Conservation (phyloP, 1,139 yeast genomes). For the Suhomyces yuchorum region DNA sequence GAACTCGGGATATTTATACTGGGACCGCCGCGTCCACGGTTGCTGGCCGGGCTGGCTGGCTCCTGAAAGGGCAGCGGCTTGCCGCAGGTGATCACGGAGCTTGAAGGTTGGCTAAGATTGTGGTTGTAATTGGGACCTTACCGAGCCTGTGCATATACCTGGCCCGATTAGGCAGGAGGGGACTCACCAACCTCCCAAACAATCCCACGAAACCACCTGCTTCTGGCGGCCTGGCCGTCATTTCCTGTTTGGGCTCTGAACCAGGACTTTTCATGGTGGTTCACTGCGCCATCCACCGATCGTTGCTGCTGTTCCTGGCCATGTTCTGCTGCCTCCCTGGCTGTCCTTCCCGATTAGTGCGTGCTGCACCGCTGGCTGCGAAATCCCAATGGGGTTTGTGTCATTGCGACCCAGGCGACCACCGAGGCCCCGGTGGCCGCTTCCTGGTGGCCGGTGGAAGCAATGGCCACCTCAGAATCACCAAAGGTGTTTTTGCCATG, state of each 20-base stretch:
- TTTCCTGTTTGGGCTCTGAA: background rate
- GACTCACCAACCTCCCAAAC: background rate
- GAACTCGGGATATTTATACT: background rate
- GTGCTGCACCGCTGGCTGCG: conserved; percentile 17
- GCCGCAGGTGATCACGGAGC: no score
- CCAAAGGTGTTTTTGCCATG: no score
- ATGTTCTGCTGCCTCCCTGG: conserved; percentile 5
- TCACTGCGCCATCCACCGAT: no score
- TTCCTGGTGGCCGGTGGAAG: no score
- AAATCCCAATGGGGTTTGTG: conserved; percentile 15
- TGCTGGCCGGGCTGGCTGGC: background rate
- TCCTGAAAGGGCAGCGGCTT: background rate
- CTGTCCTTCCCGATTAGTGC: conserved; percentile 7
- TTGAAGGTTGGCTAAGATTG: no score
- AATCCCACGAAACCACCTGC: background rate
- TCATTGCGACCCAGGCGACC: no score
- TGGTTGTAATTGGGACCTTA: no score
- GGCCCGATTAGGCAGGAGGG: background rate
- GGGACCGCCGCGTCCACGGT: background rate
- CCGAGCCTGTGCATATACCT: background rate
- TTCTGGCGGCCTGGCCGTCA: background rate
- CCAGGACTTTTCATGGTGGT: no score
- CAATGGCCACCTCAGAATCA: no score
- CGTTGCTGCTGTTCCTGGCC: background rate
- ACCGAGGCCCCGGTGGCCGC: no score